Evolutionary conservation across 208 protist species (phyloP).

Genomic region (Trypanosoma rangeli): DNA sequence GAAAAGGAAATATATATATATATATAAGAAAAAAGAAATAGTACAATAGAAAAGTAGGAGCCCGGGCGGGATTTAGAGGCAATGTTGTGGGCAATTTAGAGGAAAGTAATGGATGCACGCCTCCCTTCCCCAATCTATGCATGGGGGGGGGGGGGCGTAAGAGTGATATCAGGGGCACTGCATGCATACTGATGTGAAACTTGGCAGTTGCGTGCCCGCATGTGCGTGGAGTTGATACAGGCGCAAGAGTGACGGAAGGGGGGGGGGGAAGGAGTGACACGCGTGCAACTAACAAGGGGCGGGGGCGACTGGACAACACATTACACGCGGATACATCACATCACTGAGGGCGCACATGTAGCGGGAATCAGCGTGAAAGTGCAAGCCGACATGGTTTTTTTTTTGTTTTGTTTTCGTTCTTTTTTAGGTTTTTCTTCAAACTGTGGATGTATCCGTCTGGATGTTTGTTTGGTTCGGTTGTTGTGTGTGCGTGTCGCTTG

Average conservation of each 20-base stretch:
- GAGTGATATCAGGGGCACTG: not conserved
- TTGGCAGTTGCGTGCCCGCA: slow-evolving; percentile 7
- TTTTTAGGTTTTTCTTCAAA: slow-evolving; percentile 14
- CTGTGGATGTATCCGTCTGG: slow-evolving; percentile 11
- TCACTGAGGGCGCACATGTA: not conserved
- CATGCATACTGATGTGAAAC: not conserved
- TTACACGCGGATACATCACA: not conserved
- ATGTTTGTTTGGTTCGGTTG: not conserved
- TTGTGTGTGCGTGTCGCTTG: not conserved
- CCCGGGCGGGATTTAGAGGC: not conserved
- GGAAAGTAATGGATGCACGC: not conserved
- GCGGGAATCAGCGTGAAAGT: not conserved
- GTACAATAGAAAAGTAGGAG: not conserved
- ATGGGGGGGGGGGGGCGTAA: not conserved
- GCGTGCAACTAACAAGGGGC: not conserved
- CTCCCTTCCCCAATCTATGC: not conserved
- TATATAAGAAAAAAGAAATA: not conserved
- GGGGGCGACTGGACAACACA: slow-evolving; percentile 2
- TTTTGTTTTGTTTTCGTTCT: slow-evolving; percentile 4
- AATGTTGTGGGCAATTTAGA: not conserved
- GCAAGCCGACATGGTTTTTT: slow-evolving; percentile 8
- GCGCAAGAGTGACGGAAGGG: not conserved
- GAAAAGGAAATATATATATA: slow-evolving; percentile 11
- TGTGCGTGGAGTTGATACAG: not conserved
- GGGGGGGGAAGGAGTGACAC: not conserved